Base-by-base conservation (phyloP, 2,329 filamentous ascomycete species). In the Sclerotinia borealis region DNA sequence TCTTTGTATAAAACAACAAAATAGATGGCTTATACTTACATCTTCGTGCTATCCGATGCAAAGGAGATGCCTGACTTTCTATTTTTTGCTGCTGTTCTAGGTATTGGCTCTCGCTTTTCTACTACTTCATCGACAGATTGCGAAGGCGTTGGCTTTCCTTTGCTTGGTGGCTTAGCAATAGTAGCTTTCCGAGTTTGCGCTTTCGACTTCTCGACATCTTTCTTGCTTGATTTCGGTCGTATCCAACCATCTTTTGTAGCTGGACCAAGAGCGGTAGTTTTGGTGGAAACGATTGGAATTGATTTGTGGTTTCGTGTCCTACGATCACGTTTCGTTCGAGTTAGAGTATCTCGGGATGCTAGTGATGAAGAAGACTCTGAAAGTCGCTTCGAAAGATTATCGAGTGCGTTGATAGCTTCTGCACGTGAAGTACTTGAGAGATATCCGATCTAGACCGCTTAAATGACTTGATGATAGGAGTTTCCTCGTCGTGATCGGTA, bases 331-430 rank as follows among this genome's bases (percentile, higher is more conserved):
- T 43, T 59, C 11, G 22, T 36, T 10, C 11, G 31, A 13, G 5
- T 59, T n/a, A 6, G 9, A 36, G n/a, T 9, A 36, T 34, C 39
- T 49, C 8, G 41, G 9, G 22, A 39, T 49, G 11, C 17, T 10
- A 49, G 45, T 3, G 61, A 62, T 2, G 70, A 62, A 4, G 70
- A 68, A 47, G 71, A 71, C 54, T 69, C 36, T 72, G 72, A 69
- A 70, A 76, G 54, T 41, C 72, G 69, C 63, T 65, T 55, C 2
- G 81, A 82, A 31, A 84, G 73, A 19, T 76, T 75, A 58, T 80
- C 76, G 61, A 84, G 83, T 9, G 81, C 75, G 62, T 75, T 75
- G 64, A 83, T 76, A 1, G 81, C 79, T 56, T 82, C 79, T n/a
- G 76, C 64, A 31, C 80, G 75, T 0, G 80, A 82, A 3, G 77